These are phyloP conservation scores for Pseudocercospora fijiensis DNA, from an alignment of 2,329 filamentous ascomycete genomes.

Conservation along the genomic window DNA sequence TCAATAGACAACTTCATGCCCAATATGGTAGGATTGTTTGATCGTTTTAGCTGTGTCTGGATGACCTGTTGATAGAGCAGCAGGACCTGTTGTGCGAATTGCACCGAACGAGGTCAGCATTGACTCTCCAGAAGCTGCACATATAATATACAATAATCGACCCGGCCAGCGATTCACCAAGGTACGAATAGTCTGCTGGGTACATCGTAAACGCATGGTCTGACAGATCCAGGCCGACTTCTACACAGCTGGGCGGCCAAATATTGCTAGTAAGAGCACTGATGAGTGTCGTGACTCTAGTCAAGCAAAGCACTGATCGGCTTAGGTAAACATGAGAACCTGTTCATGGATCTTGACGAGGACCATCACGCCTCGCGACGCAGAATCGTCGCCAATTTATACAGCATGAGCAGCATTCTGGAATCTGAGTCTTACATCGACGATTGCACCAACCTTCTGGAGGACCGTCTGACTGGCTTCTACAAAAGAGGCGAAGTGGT, in stretches of 20 bases:
- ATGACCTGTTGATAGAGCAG: background rate
- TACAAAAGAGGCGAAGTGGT: background rate
- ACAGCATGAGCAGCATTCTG: background rate
- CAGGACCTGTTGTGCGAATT: constrained; percentile 63
- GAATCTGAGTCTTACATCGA: constrained; percentile 5
- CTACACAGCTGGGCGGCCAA: too few species aligned
- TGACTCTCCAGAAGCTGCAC: background rate
- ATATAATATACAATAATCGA: background rate
- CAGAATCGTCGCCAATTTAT: constrained; percentile 1
- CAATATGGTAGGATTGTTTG: constrained; percentile 52
- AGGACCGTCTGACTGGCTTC: background rate
- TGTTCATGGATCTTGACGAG: constrained; percentile 6
- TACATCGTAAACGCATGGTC: too few species aligned
- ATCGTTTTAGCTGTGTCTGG: background rate
- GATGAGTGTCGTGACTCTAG: too few species aligned
- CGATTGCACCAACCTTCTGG: background rate
- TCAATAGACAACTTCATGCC: constrained; percentile 51
- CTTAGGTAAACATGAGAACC: background rate
- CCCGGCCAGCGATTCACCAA: too few species aligned
- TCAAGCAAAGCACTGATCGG: too few species aligned
- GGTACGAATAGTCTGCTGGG: too few species aligned
- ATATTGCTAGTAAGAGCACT: too few species aligned
- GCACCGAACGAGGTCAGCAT: constrained; percentile 65
- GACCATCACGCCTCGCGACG: background rate
- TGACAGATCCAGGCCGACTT: too few species aligned